Evolutionary conservation across 495 filamentous ascomycete genomes (phyloP).

Genomic region (Darksidea phi): DNA sequence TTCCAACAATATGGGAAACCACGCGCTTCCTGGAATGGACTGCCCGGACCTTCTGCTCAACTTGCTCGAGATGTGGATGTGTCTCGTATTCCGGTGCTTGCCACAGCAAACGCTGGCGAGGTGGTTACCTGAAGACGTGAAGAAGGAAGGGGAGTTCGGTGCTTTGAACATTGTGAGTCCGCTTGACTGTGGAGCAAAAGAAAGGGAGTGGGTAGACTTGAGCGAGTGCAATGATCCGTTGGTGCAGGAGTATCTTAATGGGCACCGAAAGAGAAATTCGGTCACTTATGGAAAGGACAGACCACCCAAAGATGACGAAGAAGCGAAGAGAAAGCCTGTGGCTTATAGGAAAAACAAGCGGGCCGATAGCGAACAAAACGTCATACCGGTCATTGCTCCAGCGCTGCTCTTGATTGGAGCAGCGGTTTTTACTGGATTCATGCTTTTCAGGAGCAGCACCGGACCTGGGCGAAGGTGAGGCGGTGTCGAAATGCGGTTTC

Average conservation of each 20-base stretch:
- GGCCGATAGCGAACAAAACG: no score
- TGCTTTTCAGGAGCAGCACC: no score
- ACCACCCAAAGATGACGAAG: no score
- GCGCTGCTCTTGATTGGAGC: no score
- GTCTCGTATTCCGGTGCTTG: constrained; percentile 22
- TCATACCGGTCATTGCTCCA: no score
- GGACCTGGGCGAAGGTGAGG: no score
- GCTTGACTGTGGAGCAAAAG: constrained; percentile 19
- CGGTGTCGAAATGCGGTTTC: no score
- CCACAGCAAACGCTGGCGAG: background rate
- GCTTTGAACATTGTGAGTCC: constrained; percentile 23
- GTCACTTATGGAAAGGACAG: no score
- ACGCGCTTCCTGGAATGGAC: constrained; percentile 15
- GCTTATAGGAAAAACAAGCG: no score
- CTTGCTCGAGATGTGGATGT: constrained; percentile 33
- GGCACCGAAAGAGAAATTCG: background rate
- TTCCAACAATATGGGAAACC: background rate
- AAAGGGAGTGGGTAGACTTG: constrained; percentile 22
- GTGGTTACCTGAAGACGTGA: constrained; percentile 9
- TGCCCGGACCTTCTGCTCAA: constrained; percentile 29
- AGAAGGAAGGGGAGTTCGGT: background rate
- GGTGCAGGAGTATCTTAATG: constrained; percentile 9
- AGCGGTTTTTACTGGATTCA: no score
- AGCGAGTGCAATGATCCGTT: constrained; percentile 14
- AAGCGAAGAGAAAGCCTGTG: background rate